Evolutionary conservation across 2,329 filamentous ascomycete genomes (phyloP).

Genomic region (Paecilomyces fulvus): DNA sequence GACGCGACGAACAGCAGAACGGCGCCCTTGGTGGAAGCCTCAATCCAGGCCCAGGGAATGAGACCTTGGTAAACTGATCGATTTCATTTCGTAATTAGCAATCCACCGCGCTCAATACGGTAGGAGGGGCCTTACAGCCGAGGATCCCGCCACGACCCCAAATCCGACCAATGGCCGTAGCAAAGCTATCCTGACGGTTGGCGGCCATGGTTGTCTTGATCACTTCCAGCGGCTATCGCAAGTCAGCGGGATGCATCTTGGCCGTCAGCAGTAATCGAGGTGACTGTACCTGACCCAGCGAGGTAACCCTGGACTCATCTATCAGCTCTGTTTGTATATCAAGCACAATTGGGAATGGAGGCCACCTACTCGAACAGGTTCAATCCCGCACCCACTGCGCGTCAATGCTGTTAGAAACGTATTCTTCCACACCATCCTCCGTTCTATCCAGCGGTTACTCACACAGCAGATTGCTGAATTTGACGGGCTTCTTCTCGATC

Average conservation of each 20-base stretch:
- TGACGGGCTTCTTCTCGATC: conserved; percentile 98
- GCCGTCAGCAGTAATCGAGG: conserved; percentile 2
- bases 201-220: conserved; percentile 99
- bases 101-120: conserved; percentile 2
- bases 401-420: conserved; percentile 15
- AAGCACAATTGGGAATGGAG: background rate
- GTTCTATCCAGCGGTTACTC: conserved; percentile 23
- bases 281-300: conserved; percentile 53
- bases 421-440: background rate
- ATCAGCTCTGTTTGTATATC: background rate
- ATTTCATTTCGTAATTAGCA: conserved; percentile 3
- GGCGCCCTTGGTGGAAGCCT: conserved; percentile 98
- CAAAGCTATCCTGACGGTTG: conserved; percentile 83
- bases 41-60: conserved; percentile 99
- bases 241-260: conserved; percentile 30
- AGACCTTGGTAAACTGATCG: conserved; percentile 91
- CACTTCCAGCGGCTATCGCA: conserved; percentile 85
- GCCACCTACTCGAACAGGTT: conserved; percentile 79
- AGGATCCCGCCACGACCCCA: conserved; percentile 89
- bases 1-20: conserved; percentile 98
- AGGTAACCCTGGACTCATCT: conserved; percentile 47
- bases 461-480: conserved; percentile 96
- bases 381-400: conserved; percentile 70
- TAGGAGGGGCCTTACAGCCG: conserved; percentile 64
- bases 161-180: conserved; percentile 70